Conservation (phyloP, 139 green algal species). For the Edaphochlamys debaryana region DNA sequence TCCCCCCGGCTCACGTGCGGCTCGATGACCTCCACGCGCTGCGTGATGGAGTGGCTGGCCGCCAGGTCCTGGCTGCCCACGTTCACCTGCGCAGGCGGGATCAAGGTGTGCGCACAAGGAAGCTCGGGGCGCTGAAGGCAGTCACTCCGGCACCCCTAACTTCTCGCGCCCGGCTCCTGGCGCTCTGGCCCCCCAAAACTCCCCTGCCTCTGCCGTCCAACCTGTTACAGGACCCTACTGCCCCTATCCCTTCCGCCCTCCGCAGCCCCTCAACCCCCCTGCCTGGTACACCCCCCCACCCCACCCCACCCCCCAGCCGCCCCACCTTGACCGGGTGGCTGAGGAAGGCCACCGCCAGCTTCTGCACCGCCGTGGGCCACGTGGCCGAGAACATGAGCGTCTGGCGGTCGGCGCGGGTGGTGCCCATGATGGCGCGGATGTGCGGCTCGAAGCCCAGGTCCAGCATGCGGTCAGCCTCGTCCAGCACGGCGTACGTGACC, state of each 20-base stretch:
- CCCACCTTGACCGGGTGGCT: constrained; percentile 30
- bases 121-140: too few species aligned
- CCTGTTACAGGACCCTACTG: too few species aligned
- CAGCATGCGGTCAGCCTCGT: constrained; percentile 96
- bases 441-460: constrained; percentile 94
- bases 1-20: too few species aligned
- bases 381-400: constrained; percentile 98
- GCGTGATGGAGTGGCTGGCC: constrained; percentile 76
- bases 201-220: too few species aligned
- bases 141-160: too few species aligned
- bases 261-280: too few species aligned
- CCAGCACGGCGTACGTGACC: constrained; percentile 88
- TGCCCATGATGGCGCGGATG: constrained; percentile 74
- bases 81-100: constrained; percentile 58
- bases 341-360: constrained; percentile 92
- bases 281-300: too few species aligned
- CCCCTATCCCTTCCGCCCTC: too few species aligned
- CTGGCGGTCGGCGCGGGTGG: constrained; percentile 82
- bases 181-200: too few species aligned
- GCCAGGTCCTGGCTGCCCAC: constrained; percentile 83
- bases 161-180: too few species aligned
- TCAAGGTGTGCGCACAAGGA: too few species aligned
- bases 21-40: constrained; percentile 94
- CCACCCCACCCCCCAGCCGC: too few species aligned
- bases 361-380: constrained; percentile 89